Percentiles rank a stretch among this genome's conserved stretches.
Evolutionary conservation across 2,329 filamentous ascomycete species (phyloP).

Genomic region (Coleophoma cylindrospora): DNA sequence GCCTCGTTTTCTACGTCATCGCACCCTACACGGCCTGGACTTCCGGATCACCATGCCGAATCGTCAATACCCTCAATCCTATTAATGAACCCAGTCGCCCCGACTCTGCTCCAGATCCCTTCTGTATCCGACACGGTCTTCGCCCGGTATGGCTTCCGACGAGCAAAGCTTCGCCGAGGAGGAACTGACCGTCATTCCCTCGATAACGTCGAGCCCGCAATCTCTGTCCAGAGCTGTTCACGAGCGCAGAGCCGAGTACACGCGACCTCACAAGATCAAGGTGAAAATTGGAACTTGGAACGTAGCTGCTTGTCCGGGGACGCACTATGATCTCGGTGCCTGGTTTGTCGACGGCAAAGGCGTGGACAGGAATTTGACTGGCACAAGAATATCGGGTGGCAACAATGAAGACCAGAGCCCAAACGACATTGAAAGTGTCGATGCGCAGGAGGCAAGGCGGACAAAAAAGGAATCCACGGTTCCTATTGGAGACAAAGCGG

Average conservation of each 20-base stretch:
- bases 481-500: constrained; percentile 23
- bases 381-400: constrained; percentile 40
- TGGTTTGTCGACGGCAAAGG: constrained; percentile 85
- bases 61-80: background rate
- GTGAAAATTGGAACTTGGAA: constrained; percentile 97
- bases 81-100: no score
- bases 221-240: constrained; percentile 63
- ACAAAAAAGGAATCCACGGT: constrained; percentile 35
- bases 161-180: constrained; percentile 9
- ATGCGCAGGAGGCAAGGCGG: constrained; percentile 39
- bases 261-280: constrained; percentile 65
- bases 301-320: constrained; percentile 76
- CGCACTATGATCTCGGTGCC: constrained; percentile 78
- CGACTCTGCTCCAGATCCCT: background rate
- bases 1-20: no score
- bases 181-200: constrained; percentile 2
- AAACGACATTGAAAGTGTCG: constrained; percentile 36
- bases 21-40: no score
- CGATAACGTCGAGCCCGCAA: constrained; percentile 37
- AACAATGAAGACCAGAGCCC: constrained; percentile 24
- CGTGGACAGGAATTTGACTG: constrained; percentile 57
- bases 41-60: background rate
- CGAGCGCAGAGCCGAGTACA: constrained; percentile 74
- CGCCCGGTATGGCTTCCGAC: constrained; percentile 10
- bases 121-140: background rate